A percentile compares a stretch with the other conserved stretches of the same genome.
These are phyloP conservation scores for Fusarium sp. DNA, from an alignment of 2,329 filamentous ascomycete genomes.

Conservation along the genomic window DNA sequence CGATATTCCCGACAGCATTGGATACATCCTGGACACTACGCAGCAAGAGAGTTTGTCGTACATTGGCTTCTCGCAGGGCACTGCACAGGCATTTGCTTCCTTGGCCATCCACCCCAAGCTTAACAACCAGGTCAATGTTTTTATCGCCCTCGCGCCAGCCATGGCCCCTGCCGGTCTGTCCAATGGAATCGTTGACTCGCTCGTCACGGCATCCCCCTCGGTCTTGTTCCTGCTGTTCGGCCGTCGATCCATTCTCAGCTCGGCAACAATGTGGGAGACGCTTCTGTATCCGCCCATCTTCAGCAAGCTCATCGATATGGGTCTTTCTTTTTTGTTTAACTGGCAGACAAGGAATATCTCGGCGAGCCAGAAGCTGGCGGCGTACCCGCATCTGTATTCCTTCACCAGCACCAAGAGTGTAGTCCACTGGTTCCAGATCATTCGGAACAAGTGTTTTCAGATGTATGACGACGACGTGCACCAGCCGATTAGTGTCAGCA, in stretches of 20 bases:
- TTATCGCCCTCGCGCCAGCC: constrained; percentile 94
- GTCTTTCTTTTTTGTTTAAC: constrained; percentile 87
- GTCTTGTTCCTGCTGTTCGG: constrained; percentile 95
- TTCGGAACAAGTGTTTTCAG: constrained; percentile 94
- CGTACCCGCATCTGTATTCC: constrained; percentile 96
- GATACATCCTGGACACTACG: constrained; percentile 90
- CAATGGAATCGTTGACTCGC: constrained; percentile 91
- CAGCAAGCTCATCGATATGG: constrained; percentile 87
- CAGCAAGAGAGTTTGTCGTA: constrained; percentile 90
- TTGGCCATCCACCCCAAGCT: constrained; percentile 92
- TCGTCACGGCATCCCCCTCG: constrained; percentile 94
- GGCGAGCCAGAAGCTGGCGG: constrained; percentile 90
- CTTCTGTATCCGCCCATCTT: constrained; percentile 96
- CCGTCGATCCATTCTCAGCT: constrained; percentile 89
- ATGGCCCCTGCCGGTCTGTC: constrained; percentile 95
- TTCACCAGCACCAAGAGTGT: constrained; percentile 97
- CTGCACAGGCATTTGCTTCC: constrained; percentile 95
- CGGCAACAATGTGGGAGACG: constrained; percentile 97
- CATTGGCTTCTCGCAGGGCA: constrained; percentile 97
- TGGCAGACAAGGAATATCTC: constrained; percentile 91
- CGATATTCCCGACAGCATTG: constrained; percentile 95
- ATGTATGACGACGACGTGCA: constrained; percentile 98
- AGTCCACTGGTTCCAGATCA: constrained; percentile 99
- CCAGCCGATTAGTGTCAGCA: constrained; percentile 79
- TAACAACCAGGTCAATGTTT: constrained; percentile 94